Evolutionary conservation across 768 basidiomycete genomes (phyloP), one percentile per base, ranked within the genome.

Genomic region (Ramaria sp.): DNA sequence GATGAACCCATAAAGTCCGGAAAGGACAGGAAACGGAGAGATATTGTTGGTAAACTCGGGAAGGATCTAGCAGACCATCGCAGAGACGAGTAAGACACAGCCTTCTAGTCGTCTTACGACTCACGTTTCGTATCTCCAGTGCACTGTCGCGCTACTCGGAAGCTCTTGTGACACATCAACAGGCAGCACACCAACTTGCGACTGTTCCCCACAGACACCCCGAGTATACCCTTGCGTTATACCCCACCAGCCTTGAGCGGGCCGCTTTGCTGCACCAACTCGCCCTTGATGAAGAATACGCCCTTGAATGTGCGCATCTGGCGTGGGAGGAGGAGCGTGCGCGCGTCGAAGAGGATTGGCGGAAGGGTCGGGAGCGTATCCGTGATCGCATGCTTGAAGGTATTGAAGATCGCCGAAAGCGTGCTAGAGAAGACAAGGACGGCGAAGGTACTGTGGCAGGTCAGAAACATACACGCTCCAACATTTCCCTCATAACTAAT

Each of bases 361-460:
- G 75, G 61, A 77, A 79, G 45, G 89, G 90, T 3, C 74, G 84
- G 47, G 87, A 87, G 43, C 73, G 83, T 30, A 83, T 91, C 17
- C 74, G 86, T 7, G 88, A 91, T 63, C 75, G 89, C 15, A 72
- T 92, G 31, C 68, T 91, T 15, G 90, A 91, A 63, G 88, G 90
- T 30, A 86, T 92, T 61, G 89, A 91, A 67, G 90, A 92, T 65
- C 76, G 89, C 31, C 70, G 89, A 55, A 74, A 82, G 62, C 72
- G 86, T 59, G 90, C 90, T 30, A 73, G 90, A 53, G 90, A 92
- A 60, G 90, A 92, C 72, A 91, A 91, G 66, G 90, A 91, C 59
- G 87, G 88, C 59, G 90, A 92, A 63, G 88, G 86, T n/a, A 83
- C 81, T 15, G 75, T 80, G 42, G 83, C 82, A 53, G 85, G 54